phyloP scores from a whole-genome alignment of 345 rosid species.

The Eucalyptus brandiana region DNA sequence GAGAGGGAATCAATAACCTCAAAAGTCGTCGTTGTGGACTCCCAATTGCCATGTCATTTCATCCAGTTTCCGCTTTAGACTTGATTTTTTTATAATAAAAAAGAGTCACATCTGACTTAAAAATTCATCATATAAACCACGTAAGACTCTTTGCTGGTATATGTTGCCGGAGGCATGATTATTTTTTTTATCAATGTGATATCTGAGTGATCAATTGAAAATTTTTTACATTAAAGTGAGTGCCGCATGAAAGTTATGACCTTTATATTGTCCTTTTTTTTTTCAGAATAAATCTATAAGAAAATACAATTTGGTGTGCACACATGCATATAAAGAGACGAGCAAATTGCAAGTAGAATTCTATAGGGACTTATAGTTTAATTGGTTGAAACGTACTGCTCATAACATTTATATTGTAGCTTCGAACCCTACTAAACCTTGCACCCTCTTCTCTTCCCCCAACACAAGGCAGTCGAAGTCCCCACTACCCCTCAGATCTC shows the following conservation, averaged over 20 bases:
- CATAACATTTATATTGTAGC: too few species aligned
- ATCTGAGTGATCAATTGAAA: neutral
- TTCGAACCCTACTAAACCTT: too few species aligned
- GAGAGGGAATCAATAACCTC: neutral
- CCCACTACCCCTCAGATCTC: neutral
- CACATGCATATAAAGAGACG: neutral
- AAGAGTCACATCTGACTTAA: neutral
- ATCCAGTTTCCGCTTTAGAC: neutral
- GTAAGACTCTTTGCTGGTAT: neutral
- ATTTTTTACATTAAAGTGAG: rapidly evolving
- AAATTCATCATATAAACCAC: neutral
- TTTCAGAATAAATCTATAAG: rapidly evolving
- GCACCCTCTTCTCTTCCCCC: too few species aligned
- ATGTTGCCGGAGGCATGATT: neutral
- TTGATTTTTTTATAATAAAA: neutral
- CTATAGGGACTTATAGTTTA: too few species aligned
- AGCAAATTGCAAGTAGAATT: too few species aligned
- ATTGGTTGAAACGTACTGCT: too few species aligned
- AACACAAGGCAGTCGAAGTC: neutral
- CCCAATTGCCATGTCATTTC: neutral
- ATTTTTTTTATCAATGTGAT: neutral
- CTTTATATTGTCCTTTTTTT: rapidly evolving
- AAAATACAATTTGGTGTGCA: neutral
- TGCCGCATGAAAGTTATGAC: rapidly evolving
- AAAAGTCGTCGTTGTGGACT: neutral